phyloP scores from a whole-genome alignment of 2,329 filamentous ascomycete species.

The Emmonsia crescens region DNA sequence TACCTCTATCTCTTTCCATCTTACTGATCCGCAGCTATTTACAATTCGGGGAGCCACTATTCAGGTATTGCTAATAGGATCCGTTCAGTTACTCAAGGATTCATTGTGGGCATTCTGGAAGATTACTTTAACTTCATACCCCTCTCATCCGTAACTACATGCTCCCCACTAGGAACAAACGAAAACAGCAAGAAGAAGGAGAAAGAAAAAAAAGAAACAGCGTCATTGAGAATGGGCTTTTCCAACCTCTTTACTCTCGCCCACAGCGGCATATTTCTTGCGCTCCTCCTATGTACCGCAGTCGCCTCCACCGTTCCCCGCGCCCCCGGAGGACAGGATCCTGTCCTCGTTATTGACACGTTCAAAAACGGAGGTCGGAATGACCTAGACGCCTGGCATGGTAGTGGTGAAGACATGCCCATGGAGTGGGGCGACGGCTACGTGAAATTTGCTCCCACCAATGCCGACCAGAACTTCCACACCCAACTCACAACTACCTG shows the following conservation, averaged over 20 bases:
- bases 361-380: slow-evolving; percentile 47
- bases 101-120: background rate
- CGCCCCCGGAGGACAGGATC: background rate
- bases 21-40: background rate
- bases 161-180: background rate
- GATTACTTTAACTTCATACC: background rate
- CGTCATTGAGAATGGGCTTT: background rate
- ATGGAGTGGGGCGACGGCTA: slow-evolving; percentile 42
- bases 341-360: slow-evolving; percentile 45
- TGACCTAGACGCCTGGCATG: slow-evolving; percentile 54
- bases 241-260: background rate
- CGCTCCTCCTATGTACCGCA: background rate
- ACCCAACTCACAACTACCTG: slow-evolving; percentile 48
- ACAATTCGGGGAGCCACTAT: background rate
- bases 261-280: background rate
- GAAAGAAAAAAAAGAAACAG: background rate
- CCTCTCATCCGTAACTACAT: background rate
- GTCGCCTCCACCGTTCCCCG: background rate
- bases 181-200: background rate
- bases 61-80: background rate
- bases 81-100: background rate
- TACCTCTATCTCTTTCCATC: background rate
- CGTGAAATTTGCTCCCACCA: slow-evolving; percentile 47
- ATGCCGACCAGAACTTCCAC: slow-evolving; percentile 52
- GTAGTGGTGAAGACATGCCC: slow-evolving; percentile 49